phyloP scores from a whole-genome alignment of 2,329 filamentous ascomycete species.

The Ophiostoma sp. region DNA sequence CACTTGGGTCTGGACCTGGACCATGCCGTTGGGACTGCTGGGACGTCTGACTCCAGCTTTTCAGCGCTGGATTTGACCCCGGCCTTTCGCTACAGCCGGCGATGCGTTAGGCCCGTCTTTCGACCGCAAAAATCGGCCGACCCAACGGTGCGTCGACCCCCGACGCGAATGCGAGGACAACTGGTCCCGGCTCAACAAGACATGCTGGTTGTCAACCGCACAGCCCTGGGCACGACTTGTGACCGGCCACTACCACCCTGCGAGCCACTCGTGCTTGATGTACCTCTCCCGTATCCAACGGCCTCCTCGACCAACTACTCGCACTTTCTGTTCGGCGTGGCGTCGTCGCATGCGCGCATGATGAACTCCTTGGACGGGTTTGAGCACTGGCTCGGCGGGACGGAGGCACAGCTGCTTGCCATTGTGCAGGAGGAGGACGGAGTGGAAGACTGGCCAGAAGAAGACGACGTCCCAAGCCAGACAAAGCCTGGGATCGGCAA shows the following conservation, averaged over 20 bases:
- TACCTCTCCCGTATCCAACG: constrained; percentile 46
- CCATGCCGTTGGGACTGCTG: neutral
- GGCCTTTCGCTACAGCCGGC: constrained; percentile 46
- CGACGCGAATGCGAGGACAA: neutral
- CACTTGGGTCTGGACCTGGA: constrained; percentile 35
- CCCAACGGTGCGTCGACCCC: neutral
- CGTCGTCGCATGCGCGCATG: constrained; percentile 53
- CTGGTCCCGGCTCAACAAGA: neutral
- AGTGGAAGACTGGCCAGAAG: neutral
- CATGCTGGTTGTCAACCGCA: neutral
- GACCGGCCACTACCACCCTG: constrained; percentile 33
- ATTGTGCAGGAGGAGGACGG: constrained; percentile 48
- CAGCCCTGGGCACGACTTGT: neutral
- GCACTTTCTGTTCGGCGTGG: constrained; percentile 59
- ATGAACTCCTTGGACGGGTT: constrained; percentile 53
- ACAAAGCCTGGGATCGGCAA: neutral
- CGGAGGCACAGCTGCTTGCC: constrained; percentile 53
- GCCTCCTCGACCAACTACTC: constrained; percentile 44
- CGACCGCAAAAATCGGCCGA: neutral
- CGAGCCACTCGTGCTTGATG: constrained; percentile 49
- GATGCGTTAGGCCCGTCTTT: constrained; percentile 35
- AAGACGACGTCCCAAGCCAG: neutral
- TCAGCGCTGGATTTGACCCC: constrained; percentile 38
- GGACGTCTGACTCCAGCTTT: neutral
- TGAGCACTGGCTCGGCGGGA: constrained; percentile 56